Base-by-base conservation (phyloP, 2,329 filamentous ascomycete genomes). In the Dothideomycetes sp. region DNA sequence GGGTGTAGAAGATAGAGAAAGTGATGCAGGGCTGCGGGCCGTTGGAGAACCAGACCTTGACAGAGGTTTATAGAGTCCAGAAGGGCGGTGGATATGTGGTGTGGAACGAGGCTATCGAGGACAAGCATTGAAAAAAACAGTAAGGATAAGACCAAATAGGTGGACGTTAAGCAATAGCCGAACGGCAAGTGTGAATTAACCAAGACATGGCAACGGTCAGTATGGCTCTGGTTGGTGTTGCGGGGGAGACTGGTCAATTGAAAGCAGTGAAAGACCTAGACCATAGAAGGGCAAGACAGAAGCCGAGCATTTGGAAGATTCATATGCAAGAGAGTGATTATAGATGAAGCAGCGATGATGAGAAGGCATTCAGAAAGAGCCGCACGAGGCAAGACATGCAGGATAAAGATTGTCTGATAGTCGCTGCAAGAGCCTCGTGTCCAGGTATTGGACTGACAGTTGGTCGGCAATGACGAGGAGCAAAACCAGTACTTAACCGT, bases 401-500 rank as follows among this genome's bases (percentile, higher is more conserved):
- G 15, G 15, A 8, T 6, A 13, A 31, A 6, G 5, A 12, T n/a
- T n/a, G 28, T 2, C 9, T 31, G 15, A 35, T 2, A 25, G 20
- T 9, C 8, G 3, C n/a, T 18, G 13, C 11, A 34, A 16, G 4
- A 20, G 17, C 11, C 33, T 11, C 23, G 15, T 6, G 24, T 16
- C 23, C n/a, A n/a, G 23, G 12, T 13, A 22, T 36, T 37, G n/a
- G 4, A 10, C 15, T 6, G 24, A 7, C 22, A 20, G 4, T 18
- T 29, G 24, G 19, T 37, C n/a, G n/a, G n/a, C n/a, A n/a, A 15
- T 37, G 16, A 22, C 7, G 13, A 38, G 13, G 35, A 7, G n/a
- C 12, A n/a, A 19, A 30, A 38, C 19, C 35, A 38, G 35, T 9
- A n/a, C n/a, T n/a, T n/a, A 27, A 15, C 17, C 35, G 35, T 30